Base-by-base conservation (phyloP, 2,329 filamentous ascomycete genomes). In the Paracorniculantispora psalliotae region DNA sequence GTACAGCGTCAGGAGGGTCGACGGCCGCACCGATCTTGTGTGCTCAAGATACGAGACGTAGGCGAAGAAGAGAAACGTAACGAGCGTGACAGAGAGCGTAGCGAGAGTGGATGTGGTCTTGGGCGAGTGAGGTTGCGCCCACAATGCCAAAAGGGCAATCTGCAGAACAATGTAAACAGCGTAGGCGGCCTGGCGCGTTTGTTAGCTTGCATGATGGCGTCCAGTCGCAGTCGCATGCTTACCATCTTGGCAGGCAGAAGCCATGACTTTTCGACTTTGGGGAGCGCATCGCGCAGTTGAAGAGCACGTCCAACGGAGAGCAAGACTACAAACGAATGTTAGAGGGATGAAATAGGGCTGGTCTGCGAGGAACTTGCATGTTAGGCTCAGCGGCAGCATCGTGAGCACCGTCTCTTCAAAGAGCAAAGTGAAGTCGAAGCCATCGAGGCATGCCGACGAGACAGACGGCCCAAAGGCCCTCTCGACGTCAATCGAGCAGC, bases 41-140 rank as follows among this genome's bases (percentile, higher is more conserved):
- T 75, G 72, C 53, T 75, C 71, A 8, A 63, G 54, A 51, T 67
- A 73, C 0, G 71, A 74, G 10, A 70, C 43, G 8, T 60, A 52
- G 2, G 63, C 37, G 15, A 67, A 59, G 21, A 64, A 44, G 2
- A 53, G 30, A 25, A 55, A 64, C 23, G 58, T 63, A 13, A 61
- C 60, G 3, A 67, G 59, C 4, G 62, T 62, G 12, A 66, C 41
- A 1, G 57, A 47, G 4, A 62, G 61, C 23, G 60, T 60, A 1
- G 61, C 60, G 9, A 65, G 19, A 15, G 66, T 65, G 7, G 66
- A 59, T 3, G 57, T 59, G 4, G 63, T 66, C 2, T 53, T 61
- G 2, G 62, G 51, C 1, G 62, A 48, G n/a, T 59, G 37, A 2
- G 59, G 49, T 5, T 60, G 30, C 12, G 59, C 48, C 63, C 66